Percentiles rank a stretch among this genome's conserved stretches.
Conservation (phyloP, 2,329 filamentous ascomycete species). For the Penicillium italicum region DNA sequence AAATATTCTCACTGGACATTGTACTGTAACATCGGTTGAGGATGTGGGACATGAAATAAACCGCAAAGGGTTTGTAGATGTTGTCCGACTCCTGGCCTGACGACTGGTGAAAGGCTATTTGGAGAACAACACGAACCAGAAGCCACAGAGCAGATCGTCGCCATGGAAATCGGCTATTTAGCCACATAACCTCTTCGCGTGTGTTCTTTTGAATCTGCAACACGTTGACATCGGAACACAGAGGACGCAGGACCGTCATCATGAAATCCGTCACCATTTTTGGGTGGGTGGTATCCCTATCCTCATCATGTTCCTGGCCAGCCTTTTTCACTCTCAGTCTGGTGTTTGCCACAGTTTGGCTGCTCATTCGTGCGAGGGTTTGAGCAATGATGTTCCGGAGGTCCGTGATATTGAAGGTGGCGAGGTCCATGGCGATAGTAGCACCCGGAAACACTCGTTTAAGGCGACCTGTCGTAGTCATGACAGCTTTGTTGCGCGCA, state of each 20-base stretch:
- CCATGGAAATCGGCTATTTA: conserved; percentile 43
- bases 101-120: conserved; percentile 10
- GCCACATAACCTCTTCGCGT: conserved; percentile 54
- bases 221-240: conserved; percentile 31
- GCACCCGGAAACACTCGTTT: conserved; percentile 46
- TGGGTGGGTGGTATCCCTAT: conserved; percentile 50
- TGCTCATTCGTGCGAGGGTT: no score
- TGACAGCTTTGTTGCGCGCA: conserved; percentile 38
- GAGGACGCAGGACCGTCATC: conserved; percentile 41
- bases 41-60: conserved; percentile 41
- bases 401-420: conserved; percentile 26
- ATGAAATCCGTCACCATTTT: conserved; percentile 53
- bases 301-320: conserved; percentile 36
- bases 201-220: conserved; percentile 50
- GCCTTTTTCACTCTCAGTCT: conserved; percentile 42
- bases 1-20: conserved; percentile 21
- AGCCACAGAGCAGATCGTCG: conserved; percentile 54
- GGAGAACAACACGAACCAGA: conserved; percentile 42
- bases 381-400: no score
- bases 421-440: conserved; percentile 20
- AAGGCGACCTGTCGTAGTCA: conserved; percentile 34
- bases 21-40: conserved; percentile 13
- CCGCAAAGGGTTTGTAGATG: conserved; percentile 53
- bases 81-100: no score
- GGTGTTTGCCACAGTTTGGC: conserved; percentile 26